Conservation (phyloP, 2,329 filamentous ascomycete species). For the Clonostachys byssicola region DNA sequence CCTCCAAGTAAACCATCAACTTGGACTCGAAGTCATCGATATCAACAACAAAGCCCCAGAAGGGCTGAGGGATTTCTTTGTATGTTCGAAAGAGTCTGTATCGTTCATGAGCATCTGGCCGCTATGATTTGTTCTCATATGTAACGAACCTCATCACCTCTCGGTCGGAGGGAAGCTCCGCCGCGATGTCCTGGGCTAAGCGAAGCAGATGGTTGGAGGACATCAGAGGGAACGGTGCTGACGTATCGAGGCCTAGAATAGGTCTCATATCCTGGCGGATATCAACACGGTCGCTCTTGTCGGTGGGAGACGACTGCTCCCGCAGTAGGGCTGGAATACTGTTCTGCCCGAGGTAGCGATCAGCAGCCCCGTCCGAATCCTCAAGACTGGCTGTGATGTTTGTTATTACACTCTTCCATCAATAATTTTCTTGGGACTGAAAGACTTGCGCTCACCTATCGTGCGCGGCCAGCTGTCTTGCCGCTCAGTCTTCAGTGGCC, state of each 20-base stretch:
- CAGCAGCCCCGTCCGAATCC: constrained; percentile 51
- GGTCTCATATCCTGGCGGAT: constrained; percentile 63
- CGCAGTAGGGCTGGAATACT: constrained; percentile 63
- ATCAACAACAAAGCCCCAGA: constrained; percentile 65
- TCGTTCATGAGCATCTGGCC: too few species aligned
- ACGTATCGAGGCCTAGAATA: constrained; percentile 61
- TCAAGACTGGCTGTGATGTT: constrained; percentile 32
- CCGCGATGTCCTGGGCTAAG: constrained; percentile 55
- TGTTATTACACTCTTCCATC: not conserved
- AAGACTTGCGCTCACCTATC: constrained; percentile 23
- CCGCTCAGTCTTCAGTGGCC: constrained; percentile 21
- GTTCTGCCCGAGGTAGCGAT: constrained; percentile 63
- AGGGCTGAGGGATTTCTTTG: constrained; percentile 63
- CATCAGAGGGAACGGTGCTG: constrained; percentile 64
- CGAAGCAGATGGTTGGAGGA: constrained; percentile 57
- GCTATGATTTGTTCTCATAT: not conserved
- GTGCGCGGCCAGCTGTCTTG: constrained; percentile 36
- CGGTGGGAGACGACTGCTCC: constrained; percentile 52
- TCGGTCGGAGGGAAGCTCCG: constrained; percentile 58
- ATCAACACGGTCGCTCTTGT: constrained; percentile 47
- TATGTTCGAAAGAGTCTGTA: constrained; percentile 59
- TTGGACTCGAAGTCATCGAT: constrained; percentile 62
- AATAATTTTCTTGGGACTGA: too few species aligned
- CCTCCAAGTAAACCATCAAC: constrained; percentile 62
- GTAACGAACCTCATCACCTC: constrained; percentile 57